Percentiles rank a stretch among this genome's conserved stretches.
These are phyloP conservation scores for Mycena vitilis DNA, from an alignment of 768 basidiomycete species.

Conservation along the genomic window DNA sequence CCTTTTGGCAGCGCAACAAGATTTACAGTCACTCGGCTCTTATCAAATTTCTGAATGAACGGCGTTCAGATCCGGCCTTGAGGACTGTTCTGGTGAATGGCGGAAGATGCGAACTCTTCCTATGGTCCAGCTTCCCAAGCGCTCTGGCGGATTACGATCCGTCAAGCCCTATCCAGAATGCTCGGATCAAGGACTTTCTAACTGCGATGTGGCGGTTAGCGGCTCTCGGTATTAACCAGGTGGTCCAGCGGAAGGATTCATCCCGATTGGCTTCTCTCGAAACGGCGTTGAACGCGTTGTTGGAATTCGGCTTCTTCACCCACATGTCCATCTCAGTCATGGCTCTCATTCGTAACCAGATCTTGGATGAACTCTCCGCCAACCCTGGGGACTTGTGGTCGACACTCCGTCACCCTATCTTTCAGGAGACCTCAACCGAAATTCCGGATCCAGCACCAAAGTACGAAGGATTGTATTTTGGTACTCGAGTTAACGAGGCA, in stretches of 20 bases:
- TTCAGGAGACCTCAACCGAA: no score
- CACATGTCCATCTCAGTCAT: no score
- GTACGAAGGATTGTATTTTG: neutral
- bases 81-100: neutral
- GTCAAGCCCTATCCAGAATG: neutral
- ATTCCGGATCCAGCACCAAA: no score
- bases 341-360: no score
- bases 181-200: neutral
- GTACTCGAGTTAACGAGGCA: no score
- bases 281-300: neutral
- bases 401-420: no score
- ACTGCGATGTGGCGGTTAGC: neutral
- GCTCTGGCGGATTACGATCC: no score
- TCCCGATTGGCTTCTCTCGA: neutral
- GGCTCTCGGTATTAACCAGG: neutral
- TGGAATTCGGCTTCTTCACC: no score
- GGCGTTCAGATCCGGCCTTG: neutral
- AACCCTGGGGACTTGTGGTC: no score
- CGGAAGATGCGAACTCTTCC: neutral
- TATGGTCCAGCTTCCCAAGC: neutral
- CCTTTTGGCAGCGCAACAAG: no score
- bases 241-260: no score
- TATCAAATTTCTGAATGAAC: neutral
- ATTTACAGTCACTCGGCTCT: neutral
- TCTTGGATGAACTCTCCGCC: no score